phyloP scores from a whole-genome alignment of 176 grass and related monocot genomes.

The Secale cereale region DNA sequence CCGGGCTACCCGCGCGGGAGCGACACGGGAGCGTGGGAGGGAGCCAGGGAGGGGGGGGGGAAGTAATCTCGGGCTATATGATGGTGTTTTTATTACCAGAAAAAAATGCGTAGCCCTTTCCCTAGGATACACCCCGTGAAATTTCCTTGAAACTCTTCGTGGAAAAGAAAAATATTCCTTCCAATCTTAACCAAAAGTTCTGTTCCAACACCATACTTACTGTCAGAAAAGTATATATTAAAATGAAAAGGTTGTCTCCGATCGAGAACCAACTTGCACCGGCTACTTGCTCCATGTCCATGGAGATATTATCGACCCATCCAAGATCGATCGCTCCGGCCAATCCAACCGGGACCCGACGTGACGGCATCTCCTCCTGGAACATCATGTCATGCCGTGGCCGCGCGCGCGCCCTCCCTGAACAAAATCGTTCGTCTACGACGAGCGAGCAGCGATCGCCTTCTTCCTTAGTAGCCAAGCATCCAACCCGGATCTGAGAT shows the following conservation, averaged over 20 bases:
- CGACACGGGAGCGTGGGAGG: too few relatives aligned
- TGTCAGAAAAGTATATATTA: neutral
- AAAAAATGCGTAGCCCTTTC: too few relatives aligned
- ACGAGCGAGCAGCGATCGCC: neutral
- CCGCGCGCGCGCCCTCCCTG: neutral
- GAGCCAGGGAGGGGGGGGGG: too few relatives aligned
- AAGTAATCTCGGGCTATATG: too few relatives aligned
- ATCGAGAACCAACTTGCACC: neutral
- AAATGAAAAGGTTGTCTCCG: neutral
- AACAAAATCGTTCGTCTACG: slow-evolving; percentile 31
- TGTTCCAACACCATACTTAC: neutral
- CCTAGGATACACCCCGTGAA: neutral
- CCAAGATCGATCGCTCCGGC: neutral
- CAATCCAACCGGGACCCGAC: neutral
- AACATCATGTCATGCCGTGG: neutral
- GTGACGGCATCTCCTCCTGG: neutral
- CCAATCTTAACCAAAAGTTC: neutral
- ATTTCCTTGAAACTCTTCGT: neutral
- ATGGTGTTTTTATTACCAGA: too few relatives aligned
- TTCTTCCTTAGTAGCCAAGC: slow-evolving; percentile 21
- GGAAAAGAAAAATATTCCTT: neutral
- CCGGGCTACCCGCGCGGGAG: too few relatives aligned
- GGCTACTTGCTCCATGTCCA: neutral
- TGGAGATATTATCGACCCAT: neutral
- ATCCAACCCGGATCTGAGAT: neutral